phyloP scores from a whole-genome alignment of 2,329 filamentous ascomycete genomes.

The Pseudocercospora fuligena region DNA sequence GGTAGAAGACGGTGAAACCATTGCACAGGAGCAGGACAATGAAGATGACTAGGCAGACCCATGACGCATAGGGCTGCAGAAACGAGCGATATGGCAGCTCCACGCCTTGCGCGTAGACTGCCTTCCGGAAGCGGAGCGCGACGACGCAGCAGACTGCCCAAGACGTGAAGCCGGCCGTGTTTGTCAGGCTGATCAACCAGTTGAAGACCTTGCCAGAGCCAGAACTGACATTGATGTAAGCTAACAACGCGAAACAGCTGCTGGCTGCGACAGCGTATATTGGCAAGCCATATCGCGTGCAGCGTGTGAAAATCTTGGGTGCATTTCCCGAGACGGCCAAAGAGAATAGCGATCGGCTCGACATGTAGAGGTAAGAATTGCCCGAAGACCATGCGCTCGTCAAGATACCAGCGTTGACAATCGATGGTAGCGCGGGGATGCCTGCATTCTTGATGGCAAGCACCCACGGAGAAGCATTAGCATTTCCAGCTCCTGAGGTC shows the following conservation, averaged over 20 bases:
- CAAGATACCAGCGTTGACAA: background rate
- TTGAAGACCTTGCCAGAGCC: background rate
- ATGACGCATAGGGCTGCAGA: background rate
- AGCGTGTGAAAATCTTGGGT: background rate
- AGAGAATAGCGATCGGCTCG: background rate
- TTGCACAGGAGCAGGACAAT: background rate
- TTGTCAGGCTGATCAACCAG: background rate
- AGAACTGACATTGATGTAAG: background rate
- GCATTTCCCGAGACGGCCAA: background rate
- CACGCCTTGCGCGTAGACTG: background rate
- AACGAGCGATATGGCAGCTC: conserved; percentile 3
- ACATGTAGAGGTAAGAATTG: conserved; percentile 6
- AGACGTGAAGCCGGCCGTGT: background rate
- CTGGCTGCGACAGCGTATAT: background rate
- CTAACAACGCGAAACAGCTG: background rate
- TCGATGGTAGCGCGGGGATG: conserved; percentile 67
- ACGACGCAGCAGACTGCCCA: background rate
- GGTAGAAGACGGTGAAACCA: background rate
- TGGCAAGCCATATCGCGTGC: background rate
- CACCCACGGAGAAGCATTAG: conserved; percentile 62
- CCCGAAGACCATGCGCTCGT: background rate
- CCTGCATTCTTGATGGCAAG: conserved; percentile 72
- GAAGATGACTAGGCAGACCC: background rate
- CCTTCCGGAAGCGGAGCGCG: background rate
- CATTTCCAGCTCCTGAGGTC: background rate